Base-by-base conservation (phyloP, 2,329 filamentous ascomycete genomes). In the Penicillium hesseltinei region DNA sequence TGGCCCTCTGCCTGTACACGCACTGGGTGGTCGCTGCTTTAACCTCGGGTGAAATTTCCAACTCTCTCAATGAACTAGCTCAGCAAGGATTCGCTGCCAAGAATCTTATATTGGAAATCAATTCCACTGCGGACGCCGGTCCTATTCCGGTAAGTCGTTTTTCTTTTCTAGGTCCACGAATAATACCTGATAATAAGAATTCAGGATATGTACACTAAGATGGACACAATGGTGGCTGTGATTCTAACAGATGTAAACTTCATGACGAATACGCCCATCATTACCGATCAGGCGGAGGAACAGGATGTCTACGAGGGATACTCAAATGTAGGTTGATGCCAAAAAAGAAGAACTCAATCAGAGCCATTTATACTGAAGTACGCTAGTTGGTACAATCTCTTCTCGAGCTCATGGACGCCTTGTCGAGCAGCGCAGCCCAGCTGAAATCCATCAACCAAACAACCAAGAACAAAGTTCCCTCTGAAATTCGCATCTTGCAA, bases 281-380 rank as follows among this genome's bases (percentile, higher is more conserved):
- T 59, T 39, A 44, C 45, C n/a, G 38, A 46, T 21, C 47, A 51
- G 17, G 40, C 25, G 10, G 47, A 44, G n/a, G 9, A 56, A 44
- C 56, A 61, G 36, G 17, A 49, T 5, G 59, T 59, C 25, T 61
- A 61, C n/a, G 59, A 61, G 33, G 56, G 50, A 39, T 61, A 59
- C 44, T 61, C 59, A 19, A 59, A 61, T 33, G 59, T 61, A 53
- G 43, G 54, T 57, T 27, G 36, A 51, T 36, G 39, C 35, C 31
- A 10, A n/a, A 23, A 36, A 33, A n/a, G n/a, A 9, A 15, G 21
- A 21, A n/a, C n/a, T 21, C 36, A 6, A 40, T 42, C 11, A 19
- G n/a, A 56, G 27, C 40, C 25, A 27, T 36, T 36, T 29, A 38
- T 48, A 38, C 43, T 48, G 11, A 57, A 42, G 40, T 8, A 25